phyloP scores from a whole-genome alignment of 495 filamentous ascomycete species.

The Neurospora sp. region DNA sequence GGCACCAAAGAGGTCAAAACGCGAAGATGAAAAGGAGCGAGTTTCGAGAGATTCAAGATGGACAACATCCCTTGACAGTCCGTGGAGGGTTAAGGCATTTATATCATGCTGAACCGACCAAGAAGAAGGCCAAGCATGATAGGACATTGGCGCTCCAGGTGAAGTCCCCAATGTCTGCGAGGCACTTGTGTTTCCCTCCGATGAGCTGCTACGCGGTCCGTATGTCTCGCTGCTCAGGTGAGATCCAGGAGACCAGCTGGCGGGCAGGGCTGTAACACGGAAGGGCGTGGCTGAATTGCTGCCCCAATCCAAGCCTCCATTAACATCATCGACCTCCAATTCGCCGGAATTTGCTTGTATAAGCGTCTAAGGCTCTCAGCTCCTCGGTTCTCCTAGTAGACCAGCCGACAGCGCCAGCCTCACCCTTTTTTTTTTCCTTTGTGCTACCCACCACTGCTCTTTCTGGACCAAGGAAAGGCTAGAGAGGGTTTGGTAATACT shows the following conservation, averaged over 20 bases:
- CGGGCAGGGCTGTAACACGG: background rate
- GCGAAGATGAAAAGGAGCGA: background rate
- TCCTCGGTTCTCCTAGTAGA: background rate
- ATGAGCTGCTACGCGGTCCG: background rate
- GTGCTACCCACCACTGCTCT: background rate
- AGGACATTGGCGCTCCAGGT: background rate
- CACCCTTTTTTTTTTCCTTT: too few relatives aligned
- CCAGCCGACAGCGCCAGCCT: background rate
- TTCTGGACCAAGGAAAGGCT: background rate
- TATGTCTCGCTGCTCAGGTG: background rate
- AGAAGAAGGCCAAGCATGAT: background rate
- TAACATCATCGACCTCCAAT: background rate
- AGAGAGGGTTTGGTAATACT: background rate
- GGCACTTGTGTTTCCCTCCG: background rate
- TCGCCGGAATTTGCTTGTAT: background rate
- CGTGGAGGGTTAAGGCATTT: background rate
- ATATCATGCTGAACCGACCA: background rate
- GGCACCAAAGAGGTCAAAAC: background rate
- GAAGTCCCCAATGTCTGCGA: background rate
- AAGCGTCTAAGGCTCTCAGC: background rate
- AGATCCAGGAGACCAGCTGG: background rate
- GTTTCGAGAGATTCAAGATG: background rate
- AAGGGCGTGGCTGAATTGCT: background rate
- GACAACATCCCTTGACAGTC: background rate
- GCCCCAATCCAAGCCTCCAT: background rate